These are phyloP conservation scores for Pythium biforme DNA, from an alignment of 352 stramenopile genomes.

Conservation along the genomic window DNA sequence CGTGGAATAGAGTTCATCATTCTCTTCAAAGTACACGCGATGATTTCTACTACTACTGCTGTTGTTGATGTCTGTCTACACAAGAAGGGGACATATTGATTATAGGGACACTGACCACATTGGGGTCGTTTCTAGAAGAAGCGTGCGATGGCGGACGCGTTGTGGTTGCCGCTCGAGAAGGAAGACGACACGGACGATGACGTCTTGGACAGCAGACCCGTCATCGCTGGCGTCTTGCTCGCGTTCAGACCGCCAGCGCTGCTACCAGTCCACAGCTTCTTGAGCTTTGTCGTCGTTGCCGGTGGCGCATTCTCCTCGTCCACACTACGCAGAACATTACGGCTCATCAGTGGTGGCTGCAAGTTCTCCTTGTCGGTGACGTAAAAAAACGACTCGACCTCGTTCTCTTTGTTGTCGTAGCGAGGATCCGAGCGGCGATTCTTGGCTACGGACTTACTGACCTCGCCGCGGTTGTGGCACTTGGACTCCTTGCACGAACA, in stretches of 20 bases:
- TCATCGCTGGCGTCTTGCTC: slow-evolving; percentile 1
- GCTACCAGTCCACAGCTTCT: slow-evolving; percentile 27
- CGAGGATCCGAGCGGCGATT: slow-evolving; percentile 22
- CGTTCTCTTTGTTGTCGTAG: slow-evolving; percentile 32
- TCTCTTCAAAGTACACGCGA: slow-evolving; percentile 10
- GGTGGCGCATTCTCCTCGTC: slow-evolving; percentile 24
- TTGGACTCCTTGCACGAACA: slow-evolving; percentile 60
- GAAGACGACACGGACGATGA: slow-evolving; percentile 5
- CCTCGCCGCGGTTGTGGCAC: slow-evolving; percentile 52
- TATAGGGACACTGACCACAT: too few relatives aligned
- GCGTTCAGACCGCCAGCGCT: not conserved
- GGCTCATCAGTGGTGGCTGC: not conserved
- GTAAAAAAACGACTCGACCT: slow-evolving; percentile 40
- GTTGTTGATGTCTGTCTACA: not conserved
- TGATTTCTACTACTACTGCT: not conserved
- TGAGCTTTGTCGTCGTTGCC: slow-evolving; percentile 20
- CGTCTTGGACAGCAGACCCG: slow-evolving; percentile 2
- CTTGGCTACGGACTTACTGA: slow-evolving; percentile 9
- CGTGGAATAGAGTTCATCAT: not conserved
- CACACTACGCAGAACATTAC: not conserved
- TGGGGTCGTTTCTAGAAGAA: slow-evolving; percentile 23
- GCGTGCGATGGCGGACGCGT: slow-evolving; percentile 23
- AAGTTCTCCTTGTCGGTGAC: slow-evolving; percentile 29
- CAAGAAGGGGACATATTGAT: not conserved
- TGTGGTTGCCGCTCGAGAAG: slow-evolving; percentile 12